A percentile compares a stretch with the other conserved stretches of the same genome.
These are phyloP conservation scores for Clohesyomyces aquaticus DNA, from an alignment of 495 filamentous ascomycete genomes.

Conservation along the genomic window DNA sequence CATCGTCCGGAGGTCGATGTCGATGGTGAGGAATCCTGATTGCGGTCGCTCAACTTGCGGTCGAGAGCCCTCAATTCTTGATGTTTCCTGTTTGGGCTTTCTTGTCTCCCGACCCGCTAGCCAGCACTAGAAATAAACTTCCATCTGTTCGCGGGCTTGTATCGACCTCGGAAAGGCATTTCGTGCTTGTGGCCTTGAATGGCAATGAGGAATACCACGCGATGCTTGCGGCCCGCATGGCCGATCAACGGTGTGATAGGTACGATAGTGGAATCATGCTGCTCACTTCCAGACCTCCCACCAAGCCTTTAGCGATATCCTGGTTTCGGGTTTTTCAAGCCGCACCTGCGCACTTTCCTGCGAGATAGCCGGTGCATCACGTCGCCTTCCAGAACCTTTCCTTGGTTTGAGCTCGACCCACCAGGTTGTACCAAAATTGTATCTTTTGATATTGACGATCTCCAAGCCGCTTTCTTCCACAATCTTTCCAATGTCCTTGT, in stretches of 20 bases:
- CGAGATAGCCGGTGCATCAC: background rate
- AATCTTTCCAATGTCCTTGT: conserved; percentile 82
- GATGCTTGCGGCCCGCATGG: too few relatives aligned
- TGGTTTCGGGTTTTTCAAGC: conserved; percentile 3
- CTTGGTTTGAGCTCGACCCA: conserved; percentile 62
- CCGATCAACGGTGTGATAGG: too few relatives aligned
- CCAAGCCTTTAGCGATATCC: conserved; percentile 24
- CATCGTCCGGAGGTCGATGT: too few relatives aligned
- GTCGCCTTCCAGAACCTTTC: conserved; percentile 18
- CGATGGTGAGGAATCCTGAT: conserved; percentile 1
- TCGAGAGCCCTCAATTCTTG: background rate
- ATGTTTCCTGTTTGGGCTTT: background rate
- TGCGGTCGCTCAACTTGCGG: conserved; percentile 6
- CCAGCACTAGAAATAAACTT: background rate
- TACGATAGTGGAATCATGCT: too few relatives aligned
- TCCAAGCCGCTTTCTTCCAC: conserved; percentile 81
- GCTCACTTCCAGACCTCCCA: conserved; percentile 23
- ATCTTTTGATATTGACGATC: conserved; percentile 67
- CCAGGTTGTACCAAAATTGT: conserved; percentile 80
- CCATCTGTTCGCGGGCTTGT: too few relatives aligned
- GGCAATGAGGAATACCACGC: too few relatives aligned
- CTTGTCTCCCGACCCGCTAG: conserved; percentile 7
- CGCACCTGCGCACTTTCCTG: background rate
- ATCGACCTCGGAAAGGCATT: too few relatives aligned
- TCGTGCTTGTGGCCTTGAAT: too few relatives aligned